Base-by-base conservation (phyloP, 805 yeast genomes). In the Nakazawaea wickerhamii region DNA sequence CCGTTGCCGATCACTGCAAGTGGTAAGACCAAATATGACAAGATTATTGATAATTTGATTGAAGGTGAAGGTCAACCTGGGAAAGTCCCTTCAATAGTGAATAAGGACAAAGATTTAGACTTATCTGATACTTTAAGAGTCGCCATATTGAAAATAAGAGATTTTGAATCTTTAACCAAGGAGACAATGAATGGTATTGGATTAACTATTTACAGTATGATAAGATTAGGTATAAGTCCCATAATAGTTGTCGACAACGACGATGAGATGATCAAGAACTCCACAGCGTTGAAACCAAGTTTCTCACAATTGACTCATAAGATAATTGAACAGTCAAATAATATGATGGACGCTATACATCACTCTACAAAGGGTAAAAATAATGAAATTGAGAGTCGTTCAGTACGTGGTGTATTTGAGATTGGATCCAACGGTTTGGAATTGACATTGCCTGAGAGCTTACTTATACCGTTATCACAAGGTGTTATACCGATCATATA, bases 201-300 rank as follows among this genome's bases (percentile, higher is more conserved):
- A 3, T 68, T 70, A 30, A 80, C 87, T 0, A 59, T 84, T 39
- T 63, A 68, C 23, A 64, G 82, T 41, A 63, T 83, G 55, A 63
- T 69, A 11, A 68, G 71, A 40, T 60, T 84, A 13, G 97, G 97
- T 0, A 76, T 84, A 1, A 75, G 83, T 11, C 95, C 96, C 0
- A 63, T 89, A 0, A 68, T 87, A 27, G 63, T 87, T 2, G 52
- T 84, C 22, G 89, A 81, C 37, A 61, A 65, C 10, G 59, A 58
- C 17, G 50, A 53, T 17, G 49, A 48, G 13, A 14, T 41, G 38
- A 27, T 30, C 6, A 36, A 36, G 23, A 22, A 28, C n/a, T 7
- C 11, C 3, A 20, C 15, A 20, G 5, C 33, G 7, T n/a, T 14
- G 19, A 25, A 26, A 25, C 41, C 45, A 10, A 39, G 37, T 18